phyloP scores from a whole-genome alignment of 2,329 filamentous ascomycete species.

The Aureobasidium uvarum region DNA sequence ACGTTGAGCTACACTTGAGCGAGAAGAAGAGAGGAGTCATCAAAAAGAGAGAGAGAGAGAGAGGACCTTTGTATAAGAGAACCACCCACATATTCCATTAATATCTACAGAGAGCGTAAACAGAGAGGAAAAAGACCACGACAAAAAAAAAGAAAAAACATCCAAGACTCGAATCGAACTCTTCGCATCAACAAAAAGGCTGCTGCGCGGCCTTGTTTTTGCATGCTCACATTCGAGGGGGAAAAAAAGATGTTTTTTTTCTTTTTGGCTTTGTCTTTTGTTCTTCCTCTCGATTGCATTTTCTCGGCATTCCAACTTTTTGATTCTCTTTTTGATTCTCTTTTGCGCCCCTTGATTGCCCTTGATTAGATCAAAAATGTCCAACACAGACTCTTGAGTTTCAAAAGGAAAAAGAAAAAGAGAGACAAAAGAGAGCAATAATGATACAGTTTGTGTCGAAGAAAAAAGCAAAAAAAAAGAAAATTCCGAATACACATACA shows the following conservation, averaged over 20 bases:
- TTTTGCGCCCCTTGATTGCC: no score
- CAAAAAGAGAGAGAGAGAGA: not conserved
- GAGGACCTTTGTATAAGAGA: constrained; percentile 8
- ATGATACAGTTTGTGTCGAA: no score
- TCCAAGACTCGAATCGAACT: not conserved
- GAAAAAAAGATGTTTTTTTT: not conserved
- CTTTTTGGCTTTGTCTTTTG: not conserved
- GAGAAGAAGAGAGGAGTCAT: not conserved
- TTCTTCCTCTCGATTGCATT: not conserved
- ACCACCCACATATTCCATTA: constrained; percentile 1
- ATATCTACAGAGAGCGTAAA: not conserved
- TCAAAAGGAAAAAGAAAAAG: no score
- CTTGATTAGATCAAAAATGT: no score
- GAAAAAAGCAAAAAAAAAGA: no score
- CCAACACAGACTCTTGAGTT: no score
- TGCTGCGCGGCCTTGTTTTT: not conserved
- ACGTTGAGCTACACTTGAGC: not conserved
- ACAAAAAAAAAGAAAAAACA: not conserved
- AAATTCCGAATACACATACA: no score
- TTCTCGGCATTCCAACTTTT: not conserved
- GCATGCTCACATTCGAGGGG: not conserved
- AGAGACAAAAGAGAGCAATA: no score
- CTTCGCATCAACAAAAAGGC: not conserved
- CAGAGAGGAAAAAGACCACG: not conserved
- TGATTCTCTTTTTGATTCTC: no score